Evolutionary conservation across 768 basidiomycete genomes (phyloP).

Genomic region (Rhizopogon vesiculosus): DNA sequence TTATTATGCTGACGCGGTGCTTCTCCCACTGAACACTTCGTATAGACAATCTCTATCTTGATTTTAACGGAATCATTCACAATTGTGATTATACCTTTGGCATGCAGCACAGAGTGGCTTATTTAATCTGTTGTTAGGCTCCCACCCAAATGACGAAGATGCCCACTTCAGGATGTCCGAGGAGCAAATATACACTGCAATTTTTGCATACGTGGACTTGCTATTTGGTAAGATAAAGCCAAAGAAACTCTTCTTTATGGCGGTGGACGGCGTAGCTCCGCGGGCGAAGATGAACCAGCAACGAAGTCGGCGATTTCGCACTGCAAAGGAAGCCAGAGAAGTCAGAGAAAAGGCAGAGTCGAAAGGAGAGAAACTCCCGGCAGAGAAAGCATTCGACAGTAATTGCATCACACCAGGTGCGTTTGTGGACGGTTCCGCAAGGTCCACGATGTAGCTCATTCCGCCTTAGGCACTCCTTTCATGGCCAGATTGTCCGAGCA

Average conservation of each 20-base stretch:
- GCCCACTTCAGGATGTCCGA: constrained; percentile 94
- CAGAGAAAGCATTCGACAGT: constrained; percentile 95
- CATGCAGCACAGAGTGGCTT: background rate
- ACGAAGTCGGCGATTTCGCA: constrained; percentile 87
- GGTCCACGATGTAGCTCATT: background rate
- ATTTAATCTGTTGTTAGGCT: constrained; percentile 40
- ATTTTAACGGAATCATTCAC: constrained; percentile 93
- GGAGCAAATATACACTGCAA: constrained; percentile 95
- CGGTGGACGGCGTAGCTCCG: constrained; percentile 95
- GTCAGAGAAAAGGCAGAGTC: constrained; percentile 78
- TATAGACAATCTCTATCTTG: constrained; percentile 85
- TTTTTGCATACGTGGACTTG: constrained; percentile 96
- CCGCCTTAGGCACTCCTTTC: constrained; percentile 75
- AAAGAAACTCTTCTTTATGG: constrained; percentile 97
- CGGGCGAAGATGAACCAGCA: constrained; percentile 99
- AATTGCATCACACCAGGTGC: constrained; percentile 97
- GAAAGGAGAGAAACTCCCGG: constrained; percentile 88
- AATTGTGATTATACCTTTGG: constrained; percentile 42
- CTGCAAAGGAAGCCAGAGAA: constrained; percentile 90
- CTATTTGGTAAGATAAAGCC: constrained; percentile 97
- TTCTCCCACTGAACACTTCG: constrained; percentile 10
- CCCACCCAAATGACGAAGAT: constrained; percentile 96
- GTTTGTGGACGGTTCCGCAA: constrained; percentile 16
- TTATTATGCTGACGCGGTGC: background rate
- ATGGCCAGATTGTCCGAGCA: constrained; percentile 93